A percentile compares a stretch with the other conserved stretches of the same genome.
Evolutionary conservation across 2,329 filamentous ascomycete species (phyloP).

Genomic region (Colletotrichum chrysophilum): DNA sequence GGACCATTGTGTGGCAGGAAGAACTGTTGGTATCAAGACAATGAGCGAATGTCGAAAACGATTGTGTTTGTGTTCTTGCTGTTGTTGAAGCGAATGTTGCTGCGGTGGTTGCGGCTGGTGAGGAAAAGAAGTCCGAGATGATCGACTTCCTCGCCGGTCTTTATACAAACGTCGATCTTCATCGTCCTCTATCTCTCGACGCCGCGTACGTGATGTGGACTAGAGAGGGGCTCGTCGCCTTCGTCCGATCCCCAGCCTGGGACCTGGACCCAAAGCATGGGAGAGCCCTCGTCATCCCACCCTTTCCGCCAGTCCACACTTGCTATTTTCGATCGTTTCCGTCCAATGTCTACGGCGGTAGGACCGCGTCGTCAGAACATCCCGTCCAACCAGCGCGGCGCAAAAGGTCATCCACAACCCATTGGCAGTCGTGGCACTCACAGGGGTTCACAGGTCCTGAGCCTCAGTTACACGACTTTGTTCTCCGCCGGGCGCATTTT

Average conservation of each 20-base stretch:
- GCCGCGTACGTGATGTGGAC: slow-evolving; percentile 8
- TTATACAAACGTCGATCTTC: background rate
- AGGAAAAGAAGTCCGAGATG: background rate
- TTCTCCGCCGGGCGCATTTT: background rate
- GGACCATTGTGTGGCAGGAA: slow-evolving; percentile 6
- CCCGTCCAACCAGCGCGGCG: slow-evolving; percentile 2
- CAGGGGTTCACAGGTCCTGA: background rate
- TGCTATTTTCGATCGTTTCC: slow-evolving; percentile 2
- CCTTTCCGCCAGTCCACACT: background rate
- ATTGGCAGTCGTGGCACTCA: background rate
- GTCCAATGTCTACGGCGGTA: background rate
- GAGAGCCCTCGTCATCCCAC: background rate
- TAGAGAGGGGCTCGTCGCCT: background rate
- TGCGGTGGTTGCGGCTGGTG: background rate
- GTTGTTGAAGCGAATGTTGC: background rate
- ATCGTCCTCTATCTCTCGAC: background rate
- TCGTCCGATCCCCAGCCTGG: background rate
- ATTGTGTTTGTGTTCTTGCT: background rate
- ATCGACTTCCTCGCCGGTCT: background rate
- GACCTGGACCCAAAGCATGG: background rate
- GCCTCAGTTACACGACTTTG: slow-evolving; percentile 5
- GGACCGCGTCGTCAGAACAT: background rate
- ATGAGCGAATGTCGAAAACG: background rate
- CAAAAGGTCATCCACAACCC: slow-evolving; percentile 15
- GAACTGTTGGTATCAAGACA: background rate